These are phyloP conservation scores for Physaria fendleri DNA, from an alignment of 345 rosid species.

Conservation along the genomic window DNA sequence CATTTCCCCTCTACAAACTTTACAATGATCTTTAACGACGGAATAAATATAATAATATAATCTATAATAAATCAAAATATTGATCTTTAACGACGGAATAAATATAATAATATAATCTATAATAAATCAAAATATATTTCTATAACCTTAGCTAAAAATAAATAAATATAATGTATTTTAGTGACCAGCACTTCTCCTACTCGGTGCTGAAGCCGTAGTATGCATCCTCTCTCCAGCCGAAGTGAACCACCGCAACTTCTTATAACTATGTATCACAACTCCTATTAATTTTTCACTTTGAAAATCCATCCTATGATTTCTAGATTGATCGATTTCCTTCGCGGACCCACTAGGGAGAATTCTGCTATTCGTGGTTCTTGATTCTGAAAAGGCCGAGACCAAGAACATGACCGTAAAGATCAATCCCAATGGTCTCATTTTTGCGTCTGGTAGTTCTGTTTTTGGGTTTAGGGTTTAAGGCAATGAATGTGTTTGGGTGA, in stretches of 20 bases:
- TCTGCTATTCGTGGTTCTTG: conserved; percentile 33
- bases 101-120: too few relatives aligned
- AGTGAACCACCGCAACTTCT: conserved; percentile 20
- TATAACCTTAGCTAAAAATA: too few relatives aligned
- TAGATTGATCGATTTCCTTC: conserved; percentile 3
- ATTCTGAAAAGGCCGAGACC: conserved; percentile 31
- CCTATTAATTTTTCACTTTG: conserved; percentile 13
- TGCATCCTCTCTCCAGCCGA: conserved; percentile 20
- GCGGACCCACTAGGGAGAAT: conserved; percentile 13
- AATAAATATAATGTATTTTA: too few relatives aligned
- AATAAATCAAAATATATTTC: too few relatives aligned
- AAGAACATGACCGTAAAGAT: conserved; percentile 31
- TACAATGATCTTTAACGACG: conserved; percentile 18
- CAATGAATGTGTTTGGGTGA: conserved; percentile 26
- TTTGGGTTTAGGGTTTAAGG: conserved; percentile 14
- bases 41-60: conserved; percentile 20
- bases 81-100: conserved; percentile 19
- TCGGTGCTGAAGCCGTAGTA: conserved; percentile 62
- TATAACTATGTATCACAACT: conserved; percentile 17
- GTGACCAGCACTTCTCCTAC: conserved; percentile 79
- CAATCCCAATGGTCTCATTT: conserved; percentile 36
- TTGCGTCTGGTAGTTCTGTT: conserved; percentile 3
- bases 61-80: conserved; percentile 18
- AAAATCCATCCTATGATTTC: conserved; percentile 10
- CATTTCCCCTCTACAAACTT: conserved; percentile 9